Base-by-base conservation (phyloP, 306 rosid species). In the Ochetophila trinervis region DNA sequence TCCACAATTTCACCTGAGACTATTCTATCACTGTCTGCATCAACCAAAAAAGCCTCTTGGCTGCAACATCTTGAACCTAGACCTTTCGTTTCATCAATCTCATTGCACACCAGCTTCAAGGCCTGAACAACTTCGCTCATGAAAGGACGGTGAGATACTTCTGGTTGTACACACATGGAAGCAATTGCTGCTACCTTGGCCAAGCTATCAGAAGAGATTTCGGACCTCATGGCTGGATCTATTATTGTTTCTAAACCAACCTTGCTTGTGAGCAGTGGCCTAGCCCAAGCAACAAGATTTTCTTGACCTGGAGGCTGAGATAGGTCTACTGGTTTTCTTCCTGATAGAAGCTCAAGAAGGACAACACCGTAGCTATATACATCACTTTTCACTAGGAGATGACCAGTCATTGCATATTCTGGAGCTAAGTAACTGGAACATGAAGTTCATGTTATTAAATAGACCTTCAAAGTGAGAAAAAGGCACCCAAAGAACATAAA, bases 81-180 rank as follows among this genome's bases (percentile, higher is more conserved):
- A 21, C 76, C 82, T 21, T 73, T 76, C 53, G 83, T 60, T 72
- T 85, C 95, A 4, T 79, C 90, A 63, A 84, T 83, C 78, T 93
- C 99, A 32, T 71, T 85, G 77, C 99, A 88, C 36, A 93, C 99
- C 15, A 93, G 91, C 86, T 93, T 88, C 73, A 90, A 76, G 56
- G 97, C 97, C 78, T 93, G 99, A 74, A 93, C 91, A 54, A 93
- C 99, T 82, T 93, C 99, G 1, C 99, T 96, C 99, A 93, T 93
- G 88, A 87, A 93, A 21, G 97, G 97, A 9, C 97, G 88, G 60
- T 90, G 97, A 48, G 91, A 79, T 22, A 88, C 97, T 80, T 93
- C 99, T 0, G 97, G 97, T 66, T 93, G 99, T 65, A 93, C 93
- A 23, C 99, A 93, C 97, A 88, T 93, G 16, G 99, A 93, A 56